Percentiles rank a stretch among this genome's conserved stretches.
Conservation (phyloP, 352 stramenopile species). For the Globisporangium lucens region DNA sequence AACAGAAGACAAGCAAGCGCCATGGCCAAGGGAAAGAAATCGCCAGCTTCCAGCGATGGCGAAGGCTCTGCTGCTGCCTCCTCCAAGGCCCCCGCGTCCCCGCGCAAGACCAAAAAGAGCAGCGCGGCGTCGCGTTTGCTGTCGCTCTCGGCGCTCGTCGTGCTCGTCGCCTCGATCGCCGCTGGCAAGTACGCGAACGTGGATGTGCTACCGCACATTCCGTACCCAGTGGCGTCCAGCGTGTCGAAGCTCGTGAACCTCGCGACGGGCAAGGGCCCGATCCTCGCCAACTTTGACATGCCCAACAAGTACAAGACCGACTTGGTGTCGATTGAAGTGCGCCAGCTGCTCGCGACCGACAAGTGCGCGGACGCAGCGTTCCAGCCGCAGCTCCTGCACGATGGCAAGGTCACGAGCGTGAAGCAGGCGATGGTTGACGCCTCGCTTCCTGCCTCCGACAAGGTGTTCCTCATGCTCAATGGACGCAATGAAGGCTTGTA, state of each 20-base stretch:
- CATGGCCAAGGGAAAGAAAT: slow-evolving; percentile 16
- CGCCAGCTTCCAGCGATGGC: background rate
- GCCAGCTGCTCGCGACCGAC: slow-evolving; percentile 31
- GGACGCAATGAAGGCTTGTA: slow-evolving; percentile 77
- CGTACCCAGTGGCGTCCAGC: slow-evolving; percentile 12
- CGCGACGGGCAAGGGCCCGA: slow-evolving; percentile 7
- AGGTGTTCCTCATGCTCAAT: slow-evolving; percentile 85
- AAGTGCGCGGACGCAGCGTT: slow-evolving; percentile 37
- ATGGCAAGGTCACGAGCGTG: slow-evolving; percentile 38
- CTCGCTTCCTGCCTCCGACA: slow-evolving; percentile 29
- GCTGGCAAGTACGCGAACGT: slow-evolving; percentile 15
- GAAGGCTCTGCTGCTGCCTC: background rate
- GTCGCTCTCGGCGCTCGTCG: slow-evolving; percentile 20
- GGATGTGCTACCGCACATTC: slow-evolving; percentile 17
- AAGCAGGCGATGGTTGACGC: slow-evolving; percentile 45
- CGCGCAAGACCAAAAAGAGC: slow-evolving; percentile 8
- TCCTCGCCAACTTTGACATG: slow-evolving; percentile 22
- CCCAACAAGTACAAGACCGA: slow-evolving; percentile 65
- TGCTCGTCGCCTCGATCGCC: slow-evolving; percentile 14
- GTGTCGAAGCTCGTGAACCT: slow-evolving; percentile 10
- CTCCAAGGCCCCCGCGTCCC: background rate
- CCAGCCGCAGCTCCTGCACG: slow-evolving; percentile 31
- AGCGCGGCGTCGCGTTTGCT: slow-evolving; percentile 13
- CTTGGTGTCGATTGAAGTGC: slow-evolving; percentile 38
- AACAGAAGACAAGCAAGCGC: background rate